Conservation (phyloP, 495 filamentous ascomycete species). For the Saxophila tyrrhenica region DNA sequence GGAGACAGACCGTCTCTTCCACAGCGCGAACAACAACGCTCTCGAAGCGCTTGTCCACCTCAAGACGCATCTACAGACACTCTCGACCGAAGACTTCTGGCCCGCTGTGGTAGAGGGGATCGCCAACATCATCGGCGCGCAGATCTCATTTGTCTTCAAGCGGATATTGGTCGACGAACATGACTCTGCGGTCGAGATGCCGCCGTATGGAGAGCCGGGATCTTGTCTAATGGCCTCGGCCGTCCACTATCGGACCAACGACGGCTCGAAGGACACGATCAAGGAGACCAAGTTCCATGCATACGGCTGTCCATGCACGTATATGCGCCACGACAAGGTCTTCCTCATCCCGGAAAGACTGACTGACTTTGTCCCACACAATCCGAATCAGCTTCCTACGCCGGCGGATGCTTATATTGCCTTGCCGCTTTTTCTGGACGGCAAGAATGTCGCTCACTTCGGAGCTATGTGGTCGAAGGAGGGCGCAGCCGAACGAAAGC, state of each 20-base stretch:
- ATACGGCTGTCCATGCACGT: slow-evolving; percentile 50
- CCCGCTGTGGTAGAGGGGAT: slow-evolving; percentile 54
- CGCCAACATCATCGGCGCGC: slow-evolving; percentile 50
- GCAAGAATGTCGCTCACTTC: slow-evolving; percentile 62
- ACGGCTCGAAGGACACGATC: slow-evolving; percentile 41
- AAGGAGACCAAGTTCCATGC: slow-evolving; percentile 51
- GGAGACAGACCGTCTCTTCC: slow-evolving; percentile 37
- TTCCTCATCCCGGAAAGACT: slow-evolving; percentile 59
- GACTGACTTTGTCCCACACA: slow-evolving; percentile 46
- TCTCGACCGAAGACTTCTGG: slow-evolving; percentile 57
- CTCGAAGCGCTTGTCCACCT: slow-evolving; percentile 51
- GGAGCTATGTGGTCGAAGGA: slow-evolving; percentile 63
- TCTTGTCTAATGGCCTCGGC: slow-evolving; percentile 56
- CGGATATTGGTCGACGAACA: slow-evolving; percentile 51
- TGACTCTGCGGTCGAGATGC: slow-evolving; percentile 45
- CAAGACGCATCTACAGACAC: slow-evolving; percentile 45
- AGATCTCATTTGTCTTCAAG: slow-evolving; percentile 63
- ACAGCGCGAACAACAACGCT: slow-evolving; percentile 46
- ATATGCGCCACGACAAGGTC: slow-evolving; percentile 66
- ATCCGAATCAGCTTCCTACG: slow-evolving; percentile 49
- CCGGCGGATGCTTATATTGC: slow-evolving; percentile 59
- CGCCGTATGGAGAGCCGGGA: slow-evolving; percentile 43
- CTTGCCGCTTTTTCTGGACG: slow-evolving; percentile 58
- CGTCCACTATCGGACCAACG: slow-evolving; percentile 54
- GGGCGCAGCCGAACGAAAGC: slow-evolving; percentile 42